Conservation (phyloP, 2,329 filamentous ascomycete genomes). For the Epichloe scottii region DNA sequence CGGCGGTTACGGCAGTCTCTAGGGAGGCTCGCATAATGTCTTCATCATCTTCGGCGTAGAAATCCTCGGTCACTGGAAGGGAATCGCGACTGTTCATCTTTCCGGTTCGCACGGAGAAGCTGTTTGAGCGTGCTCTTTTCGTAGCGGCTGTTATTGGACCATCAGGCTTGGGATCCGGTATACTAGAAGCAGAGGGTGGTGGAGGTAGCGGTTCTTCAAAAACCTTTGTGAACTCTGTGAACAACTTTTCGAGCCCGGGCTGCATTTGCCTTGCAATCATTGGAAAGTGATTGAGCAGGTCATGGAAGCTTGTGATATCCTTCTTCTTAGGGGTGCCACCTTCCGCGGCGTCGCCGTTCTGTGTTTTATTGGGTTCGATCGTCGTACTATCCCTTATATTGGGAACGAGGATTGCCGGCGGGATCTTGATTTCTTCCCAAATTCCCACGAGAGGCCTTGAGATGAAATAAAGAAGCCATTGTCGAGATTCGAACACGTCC, state of each 20-base stretch:
- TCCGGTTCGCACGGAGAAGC: slow-evolving; percentile 23
- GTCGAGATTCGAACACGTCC: slow-evolving; percentile 75
- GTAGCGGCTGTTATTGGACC: slow-evolving; percentile 43
- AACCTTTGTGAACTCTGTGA: slow-evolving; percentile 76
- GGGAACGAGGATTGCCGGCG: slow-evolving; percentile 47
- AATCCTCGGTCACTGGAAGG: slow-evolving; percentile 44
- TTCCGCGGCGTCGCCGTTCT: slow-evolving; percentile 29
- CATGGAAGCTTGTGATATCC: slow-evolving; percentile 80
- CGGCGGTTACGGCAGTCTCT: slow-evolving; percentile 83
- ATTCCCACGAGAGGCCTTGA: slow-evolving; percentile 75
- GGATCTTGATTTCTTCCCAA: slow-evolving; percentile 64
- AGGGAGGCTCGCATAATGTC: slow-evolving; percentile 78
- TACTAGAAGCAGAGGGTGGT: slow-evolving; percentile 49
- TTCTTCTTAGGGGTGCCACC: slow-evolving; percentile 53
- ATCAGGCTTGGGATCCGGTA: slow-evolving; percentile 45
- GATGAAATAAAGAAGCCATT: slow-evolving; percentile 96
- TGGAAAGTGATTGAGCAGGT: slow-evolving; percentile 81
- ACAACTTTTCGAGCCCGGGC: slow-evolving; percentile 74
- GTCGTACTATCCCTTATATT: slow-evolving; percentile 27
- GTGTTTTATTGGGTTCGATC: slow-evolving; percentile 23
- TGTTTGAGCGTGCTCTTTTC: slow-evolving; percentile 42
- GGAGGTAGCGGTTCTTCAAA: slow-evolving; percentile 76
- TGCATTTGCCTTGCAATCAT: slow-evolving; percentile 97
- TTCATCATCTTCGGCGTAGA: slow-evolving; percentile 80
- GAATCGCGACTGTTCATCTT: slow-evolving; percentile 20